Conservation (phyloP, 2,329 filamentous ascomycete species). For the Sclerotinia spermophila region DNA sequence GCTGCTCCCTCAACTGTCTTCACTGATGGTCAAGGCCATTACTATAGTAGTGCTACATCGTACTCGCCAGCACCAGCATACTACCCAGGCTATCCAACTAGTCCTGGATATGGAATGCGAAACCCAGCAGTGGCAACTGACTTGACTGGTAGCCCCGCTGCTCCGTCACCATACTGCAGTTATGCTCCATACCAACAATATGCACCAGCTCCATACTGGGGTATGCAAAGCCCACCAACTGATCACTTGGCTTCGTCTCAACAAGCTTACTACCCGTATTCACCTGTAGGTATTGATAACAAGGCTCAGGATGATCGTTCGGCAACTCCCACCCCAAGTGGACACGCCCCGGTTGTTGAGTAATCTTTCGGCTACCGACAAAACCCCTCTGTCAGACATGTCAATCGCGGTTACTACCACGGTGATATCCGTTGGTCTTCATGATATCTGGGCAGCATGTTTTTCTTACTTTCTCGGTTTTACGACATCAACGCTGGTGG, state of each 20-base stretch:
- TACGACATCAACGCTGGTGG: neutral
- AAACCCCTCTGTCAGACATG: conserved; percentile 1
- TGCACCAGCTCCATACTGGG: conserved; percentile 21
- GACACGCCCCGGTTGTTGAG: conserved; percentile 23
- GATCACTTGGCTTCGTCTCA: conserved; percentile 17
- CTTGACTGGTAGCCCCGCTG: conserved; percentile 22
- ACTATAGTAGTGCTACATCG: conserved; percentile 20
- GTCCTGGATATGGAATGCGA: conserved; percentile 20
- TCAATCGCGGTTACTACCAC: neutral
- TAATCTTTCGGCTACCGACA: conserved; percentile 22
- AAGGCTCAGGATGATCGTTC: conserved; percentile 28
- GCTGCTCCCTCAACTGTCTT: conserved; percentile 17
- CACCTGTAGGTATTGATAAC: conserved; percentile 15
- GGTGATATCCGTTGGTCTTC: neutral
- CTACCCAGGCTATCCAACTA: conserved; percentile 25
- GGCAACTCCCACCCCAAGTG: conserved; percentile 30
- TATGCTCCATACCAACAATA: conserved; percentile 25
- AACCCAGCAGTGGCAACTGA: conserved; percentile 11
- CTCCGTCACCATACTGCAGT: conserved; percentile 21
- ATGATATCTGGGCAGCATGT: neutral
- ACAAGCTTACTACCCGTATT: conserved; percentile 19
- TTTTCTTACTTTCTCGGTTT: conserved; percentile 1
- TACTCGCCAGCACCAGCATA: conserved; percentile 22
- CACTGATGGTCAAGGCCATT: conserved; percentile 28
- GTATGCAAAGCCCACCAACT: conserved; percentile 18